Conservation (phyloP, 2,329 filamentous ascomycete species). For the Scedosporium aurantiacum region DNA sequence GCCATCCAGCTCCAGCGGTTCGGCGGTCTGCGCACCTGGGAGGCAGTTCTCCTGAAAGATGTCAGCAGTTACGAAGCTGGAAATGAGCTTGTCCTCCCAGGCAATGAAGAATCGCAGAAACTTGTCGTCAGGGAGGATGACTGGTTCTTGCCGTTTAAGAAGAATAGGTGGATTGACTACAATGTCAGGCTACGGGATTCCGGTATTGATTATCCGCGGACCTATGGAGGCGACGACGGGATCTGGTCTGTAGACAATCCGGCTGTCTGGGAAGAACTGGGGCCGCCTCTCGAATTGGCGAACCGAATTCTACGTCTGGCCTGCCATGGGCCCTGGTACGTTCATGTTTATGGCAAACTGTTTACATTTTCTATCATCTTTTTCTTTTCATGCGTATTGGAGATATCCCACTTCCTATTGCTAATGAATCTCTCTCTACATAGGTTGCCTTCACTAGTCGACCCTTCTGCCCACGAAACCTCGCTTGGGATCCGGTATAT, state of each 20-base stretch:
- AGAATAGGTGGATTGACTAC: conserved; percentile 9
- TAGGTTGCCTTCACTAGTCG: not conserved
- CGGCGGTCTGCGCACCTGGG: conserved; percentile 9
- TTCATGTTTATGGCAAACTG: not conserved
- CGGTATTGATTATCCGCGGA: not conserved
- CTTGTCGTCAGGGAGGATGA: conserved; percentile 5
- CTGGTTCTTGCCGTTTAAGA: conserved; percentile 9
- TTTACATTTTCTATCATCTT: not conserved
- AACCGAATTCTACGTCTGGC: conserved; percentile 8
- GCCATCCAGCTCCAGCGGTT: not conserved
- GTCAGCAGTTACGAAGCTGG: not conserved
- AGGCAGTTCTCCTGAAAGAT: conserved; percentile 6
- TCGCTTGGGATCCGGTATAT: not conserved
- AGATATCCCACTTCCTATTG: not conserved
- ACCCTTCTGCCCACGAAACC: conserved; percentile 1
- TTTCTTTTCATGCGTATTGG: not conserved
- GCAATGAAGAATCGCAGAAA: not conserved
- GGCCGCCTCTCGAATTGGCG: conserved; percentile 9
- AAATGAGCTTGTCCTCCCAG: not conserved
- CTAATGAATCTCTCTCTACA: not conserved
- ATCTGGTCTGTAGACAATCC: conserved; percentile 9
- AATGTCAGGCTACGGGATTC: not conserved
- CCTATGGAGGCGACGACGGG: not conserved
- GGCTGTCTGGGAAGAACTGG: conserved; percentile 7
- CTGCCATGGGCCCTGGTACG: conserved; percentile 7